phyloP scores from a whole-genome alignment of 1,284 basidiomycete genomes.

The Rhodotorula glutinis region DNA sequence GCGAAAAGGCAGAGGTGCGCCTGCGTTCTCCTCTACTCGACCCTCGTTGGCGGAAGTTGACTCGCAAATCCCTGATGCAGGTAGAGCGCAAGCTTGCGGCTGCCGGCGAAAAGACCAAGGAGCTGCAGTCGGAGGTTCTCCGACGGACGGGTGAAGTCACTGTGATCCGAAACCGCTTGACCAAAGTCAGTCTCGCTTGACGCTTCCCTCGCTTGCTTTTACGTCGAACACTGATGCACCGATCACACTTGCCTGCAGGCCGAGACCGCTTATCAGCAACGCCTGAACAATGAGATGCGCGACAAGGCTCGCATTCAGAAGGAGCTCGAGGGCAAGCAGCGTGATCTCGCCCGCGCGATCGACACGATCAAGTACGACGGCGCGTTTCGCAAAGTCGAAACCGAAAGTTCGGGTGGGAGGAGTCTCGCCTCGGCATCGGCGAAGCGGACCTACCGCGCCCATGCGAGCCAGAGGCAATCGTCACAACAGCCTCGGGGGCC shows the following conservation, averaged over 20 bases:
- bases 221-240: too few species aligned
- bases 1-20: constrained; percentile 22
- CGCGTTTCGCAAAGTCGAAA: constrained; percentile 15
- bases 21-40: too few species aligned
- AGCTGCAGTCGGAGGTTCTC: not conserved
- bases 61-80: not conserved
- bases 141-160: constrained; percentile 20
- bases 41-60: not conserved
- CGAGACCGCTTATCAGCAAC: not conserved
- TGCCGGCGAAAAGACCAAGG: not conserved
- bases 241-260: not conserved
- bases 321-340: constrained; percentile 15
- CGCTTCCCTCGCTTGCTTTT: too few species aligned
- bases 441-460: not conserved
- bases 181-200: constrained; percentile 4
- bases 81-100: constrained; percentile 10
- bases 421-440: not conserved
- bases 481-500: not conserved
- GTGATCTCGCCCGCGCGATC: constrained; percentile 11
- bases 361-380: constrained; percentile 13
- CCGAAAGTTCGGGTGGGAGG: not conserved
- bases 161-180: constrained; percentile 12
- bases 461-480: not conserved
- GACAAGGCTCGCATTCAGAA: constrained; percentile 13
- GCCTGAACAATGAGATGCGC: constrained; percentile 11